Evolutionary conservation across 352 stramenopile species (phyloP).

Genomic region (Phytophthora melonis): DNA sequence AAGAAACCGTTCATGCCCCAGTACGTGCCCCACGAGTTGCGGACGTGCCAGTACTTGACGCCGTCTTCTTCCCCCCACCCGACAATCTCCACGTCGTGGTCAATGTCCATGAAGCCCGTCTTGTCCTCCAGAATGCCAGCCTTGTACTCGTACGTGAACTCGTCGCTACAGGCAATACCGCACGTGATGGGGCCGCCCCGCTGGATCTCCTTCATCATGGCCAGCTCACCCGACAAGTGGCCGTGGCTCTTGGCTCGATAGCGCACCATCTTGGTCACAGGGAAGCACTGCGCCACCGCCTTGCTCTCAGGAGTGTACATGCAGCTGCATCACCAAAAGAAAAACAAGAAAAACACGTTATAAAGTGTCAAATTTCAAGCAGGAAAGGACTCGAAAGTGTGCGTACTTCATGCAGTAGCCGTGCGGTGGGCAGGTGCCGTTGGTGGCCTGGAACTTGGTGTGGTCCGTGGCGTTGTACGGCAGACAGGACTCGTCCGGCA

Average conservation of each 20-base stretch:
- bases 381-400: not conserved
- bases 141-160: slow-evolving; percentile 92
- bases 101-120: slow-evolving; percentile 85
- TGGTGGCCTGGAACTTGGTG: slow-evolving; percentile 72
- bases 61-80: slow-evolving; percentile 94
- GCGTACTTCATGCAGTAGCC: slow-evolving; percentile 89
- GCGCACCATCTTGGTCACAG: slow-evolving; percentile 81
- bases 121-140: slow-evolving; percentile 94
- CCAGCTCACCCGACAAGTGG: slow-evolving; percentile 71
- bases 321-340: slow-evolving; percentile 47
- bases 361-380: too few species aligned
- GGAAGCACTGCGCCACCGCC: slow-evolving; percentile 60
- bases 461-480: slow-evolving; percentile 88
- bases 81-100: slow-evolving; percentile 86
- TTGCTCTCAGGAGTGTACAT: slow-evolving; percentile 78
- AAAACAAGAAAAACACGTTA: not conserved
- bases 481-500: slow-evolving; percentile 83
- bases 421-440: slow-evolving; percentile 75
- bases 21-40: slow-evolving; percentile 95
- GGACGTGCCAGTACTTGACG: slow-evolving; percentile 97
- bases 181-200: slow-evolving; percentile 92
- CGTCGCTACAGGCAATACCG: slow-evolving; percentile 92
- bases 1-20: slow-evolving; percentile 98
- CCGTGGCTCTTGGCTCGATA: slow-evolving; percentile 83
- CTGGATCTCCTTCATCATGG: slow-evolving; percentile 88